These are phyloP conservation scores for Euptelea pleiosperma DNA, from an alignment of 164 flowering plant species.

Conservation along the genomic window DNA sequence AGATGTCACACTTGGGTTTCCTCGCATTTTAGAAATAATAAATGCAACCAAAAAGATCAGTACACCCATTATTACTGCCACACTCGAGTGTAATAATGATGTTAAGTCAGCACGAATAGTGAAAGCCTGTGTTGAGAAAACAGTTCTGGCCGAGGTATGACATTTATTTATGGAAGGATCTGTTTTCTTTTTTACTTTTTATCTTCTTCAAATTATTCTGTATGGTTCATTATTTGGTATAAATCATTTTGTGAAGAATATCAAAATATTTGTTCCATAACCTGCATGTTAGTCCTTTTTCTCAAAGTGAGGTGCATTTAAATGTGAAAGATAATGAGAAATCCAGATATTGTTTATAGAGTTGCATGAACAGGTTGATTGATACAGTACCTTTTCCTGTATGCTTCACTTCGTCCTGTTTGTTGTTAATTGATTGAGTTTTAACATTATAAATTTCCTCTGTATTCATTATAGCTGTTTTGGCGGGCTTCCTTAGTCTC, in stretches of 20 bases:
- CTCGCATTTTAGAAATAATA: conserved; percentile 90
- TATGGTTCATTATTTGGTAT: neutral
- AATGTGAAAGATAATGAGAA: neutral
- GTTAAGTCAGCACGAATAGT: conserved; percentile 52
- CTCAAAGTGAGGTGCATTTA: neutral
- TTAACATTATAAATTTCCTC: too few species aligned
- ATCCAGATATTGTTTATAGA: neutral
- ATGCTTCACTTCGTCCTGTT: too few species aligned
- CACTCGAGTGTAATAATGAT: conserved; percentile 41
- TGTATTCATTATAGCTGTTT: too few species aligned
- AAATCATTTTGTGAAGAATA: neutral
- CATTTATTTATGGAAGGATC: neutral
- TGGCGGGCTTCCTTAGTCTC: too few species aligned
- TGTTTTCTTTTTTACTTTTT: neutral
- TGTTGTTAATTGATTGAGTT: too few species aligned
- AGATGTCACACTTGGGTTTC: conserved; percentile 98
- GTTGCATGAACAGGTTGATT: neutral
- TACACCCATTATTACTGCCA: conserved; percentile 87
- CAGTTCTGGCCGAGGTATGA: conserved; percentile 72
- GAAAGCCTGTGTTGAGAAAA: conserved; percentile 72
- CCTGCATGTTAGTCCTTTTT: too few species aligned
- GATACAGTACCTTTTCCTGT: too few species aligned
- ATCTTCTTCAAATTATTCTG: neutral
- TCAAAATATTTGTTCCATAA: too few species aligned
- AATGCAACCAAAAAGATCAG: conserved; percentile 83